Evolutionary conservation across 2,329 filamentous ascomycete species (phyloP), one percentile per base, ranked within the genome.

Genomic region (Dendrostoma leiphaemia): DNA sequence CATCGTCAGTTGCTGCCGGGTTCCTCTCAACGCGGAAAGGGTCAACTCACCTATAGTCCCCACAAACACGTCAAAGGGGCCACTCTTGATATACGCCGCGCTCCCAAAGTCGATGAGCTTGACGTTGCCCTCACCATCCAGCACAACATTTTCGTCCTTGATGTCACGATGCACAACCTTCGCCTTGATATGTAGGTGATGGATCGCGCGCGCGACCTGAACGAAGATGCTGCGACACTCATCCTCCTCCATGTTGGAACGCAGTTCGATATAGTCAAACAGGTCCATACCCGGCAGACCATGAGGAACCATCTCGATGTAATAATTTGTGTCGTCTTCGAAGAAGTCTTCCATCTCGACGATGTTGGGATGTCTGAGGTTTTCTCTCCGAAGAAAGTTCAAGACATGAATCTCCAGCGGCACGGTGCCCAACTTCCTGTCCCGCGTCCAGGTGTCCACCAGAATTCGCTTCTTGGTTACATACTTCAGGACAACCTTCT

Each of bases 61-160:
- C 48, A 99, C 94, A 74, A 99, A 99, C 13, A 99, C 94, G 69
- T 97, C 92, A 78, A 99, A 99, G 43, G 94, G 94, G 13, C 94
- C 94, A 69, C 89, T 97, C 75, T 96, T 97, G 77, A 97, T 96
- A 69, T 99, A 99, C 59, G 94, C 92, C 56, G 94, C 94, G 67
- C 92, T 97, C 57, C 94, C 94, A 73, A 99, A 99, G 71, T 99
- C 94, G 62, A 97, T 97, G 65, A 99, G 78, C 74, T 97, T 97
- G 72, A 99, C 96, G 62, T 89, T 87, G 24, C 93, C 92, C 68
- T 97, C 92, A 32, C 94, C 93, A 66, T 99, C 94, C 15, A 99
- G 78, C 52, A 99, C 89, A 28, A 99, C 90, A 63, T 99, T 99
- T 73, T 99, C 94, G 65, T 99, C 94, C 70, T 99, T 99, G 80